Evolutionary conservation across 257 asterid genomes (phyloP), one percentile per base, ranked within the genome.

Genomic region (Orobanche coerulescens): DNA sequence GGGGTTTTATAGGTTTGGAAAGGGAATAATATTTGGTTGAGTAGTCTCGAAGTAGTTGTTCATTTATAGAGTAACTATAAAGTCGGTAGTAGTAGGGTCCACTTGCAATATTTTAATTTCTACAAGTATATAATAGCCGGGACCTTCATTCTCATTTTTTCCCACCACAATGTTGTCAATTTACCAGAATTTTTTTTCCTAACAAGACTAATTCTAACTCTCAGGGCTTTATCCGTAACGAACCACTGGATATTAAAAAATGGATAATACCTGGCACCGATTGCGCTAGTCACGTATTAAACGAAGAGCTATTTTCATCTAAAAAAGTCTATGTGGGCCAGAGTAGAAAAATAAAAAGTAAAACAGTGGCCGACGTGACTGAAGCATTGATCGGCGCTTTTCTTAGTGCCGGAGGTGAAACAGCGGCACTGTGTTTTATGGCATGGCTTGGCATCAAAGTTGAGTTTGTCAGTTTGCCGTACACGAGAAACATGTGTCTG

Each of bases 341-440:
- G 1, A 76, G 25, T 1, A 66, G 82, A 59, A 71, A 51, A 3
- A 51, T 88, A 0, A 84, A 79, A 76, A 62, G 81, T 14, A 87
- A 84, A 77, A 74, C 43, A 0, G 78, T 91, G 18, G 93, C 96
- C 4, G 95, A 91, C 51, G 96, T 79, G 9, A 81, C 76, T 5
- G 98, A 91, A 76, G 98, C 98, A n/a, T 61, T 91, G 12, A 81
- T 88, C n/a, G 98, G 96, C 5, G 98, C 89, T 19, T 91, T 64
- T 54, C 90, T 91, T 25, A 69, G 78, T 15, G 65, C 79, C 0
- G 87, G 87, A 12, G 95, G 98, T 5, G 93, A 91, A 73, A 19
- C 6, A 5, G 85, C 84, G 0, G 93, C 98, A 0, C 50, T 88
- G 46, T 79, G 87, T 19, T 88, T 85, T 25, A 77, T 91, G 95